Evolutionary conservation across 148 eudicot genomes (phyloP).

Genomic region (Fagopyrum esculentum): DNA sequence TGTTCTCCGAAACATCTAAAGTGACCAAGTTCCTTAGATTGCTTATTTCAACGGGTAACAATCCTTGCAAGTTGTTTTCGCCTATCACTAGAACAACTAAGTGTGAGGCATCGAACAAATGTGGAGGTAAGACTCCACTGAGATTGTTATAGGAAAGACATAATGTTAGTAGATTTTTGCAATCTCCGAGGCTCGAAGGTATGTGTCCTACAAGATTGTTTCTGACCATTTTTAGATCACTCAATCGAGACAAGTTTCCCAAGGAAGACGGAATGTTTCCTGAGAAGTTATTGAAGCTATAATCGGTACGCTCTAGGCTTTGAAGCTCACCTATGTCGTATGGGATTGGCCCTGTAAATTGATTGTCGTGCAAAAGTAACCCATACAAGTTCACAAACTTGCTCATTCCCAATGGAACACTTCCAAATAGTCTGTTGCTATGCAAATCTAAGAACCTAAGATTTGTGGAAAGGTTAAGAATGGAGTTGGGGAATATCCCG

Average conservation of each 20-base stretch:
- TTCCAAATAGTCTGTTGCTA: constrained; percentile 19
- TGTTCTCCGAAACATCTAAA: constrained; percentile 21
- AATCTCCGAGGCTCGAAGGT: constrained; percentile 35
- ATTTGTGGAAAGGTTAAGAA: constrained; percentile 24
- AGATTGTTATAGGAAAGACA: constrained; percentile 24
- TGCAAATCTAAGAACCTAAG: constrained; percentile 1
- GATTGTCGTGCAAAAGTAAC: background rate
- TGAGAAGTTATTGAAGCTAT: constrained; percentile 7
- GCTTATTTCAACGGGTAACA: constrained; percentile 29
- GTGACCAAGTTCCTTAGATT: constrained; percentile 20
- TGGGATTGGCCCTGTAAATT: constrained; percentile 26
- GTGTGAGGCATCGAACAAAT: constrained; percentile 22
- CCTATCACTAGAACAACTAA: constrained; percentile 14
- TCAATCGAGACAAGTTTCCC: constrained; percentile 30
- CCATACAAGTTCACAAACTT: constrained; percentile 16
- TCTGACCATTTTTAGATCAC: background rate
- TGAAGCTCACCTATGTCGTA: constrained; percentile 20
- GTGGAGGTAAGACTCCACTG: constrained; percentile 28
- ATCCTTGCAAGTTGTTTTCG: constrained; percentile 25
- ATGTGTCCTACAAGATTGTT: constrained; percentile 31
- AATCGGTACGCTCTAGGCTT: background rate
- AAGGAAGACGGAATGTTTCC: constrained; percentile 30
- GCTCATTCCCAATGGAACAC: constrained; percentile 20
- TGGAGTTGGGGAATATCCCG: constrained; percentile 22
- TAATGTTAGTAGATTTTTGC: constrained; percentile 17